Conservation (phyloP, 1,139 yeast genomes). For the Entelexis paramagnoliae region DNA sequence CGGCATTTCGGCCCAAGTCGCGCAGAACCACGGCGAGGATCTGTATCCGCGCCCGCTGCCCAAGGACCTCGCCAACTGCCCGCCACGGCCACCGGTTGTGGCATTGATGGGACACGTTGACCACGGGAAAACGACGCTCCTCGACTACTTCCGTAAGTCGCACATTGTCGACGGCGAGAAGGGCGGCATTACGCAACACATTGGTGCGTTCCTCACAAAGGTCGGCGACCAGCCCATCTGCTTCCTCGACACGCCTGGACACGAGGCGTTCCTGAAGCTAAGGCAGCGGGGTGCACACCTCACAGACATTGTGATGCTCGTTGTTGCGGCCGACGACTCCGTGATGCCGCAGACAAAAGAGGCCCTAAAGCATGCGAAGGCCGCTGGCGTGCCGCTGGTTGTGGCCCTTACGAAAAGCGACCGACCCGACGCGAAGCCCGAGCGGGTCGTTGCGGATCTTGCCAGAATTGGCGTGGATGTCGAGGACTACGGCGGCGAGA, state of each 20-base stretch:
- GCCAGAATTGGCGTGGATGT: conserved; percentile 70
- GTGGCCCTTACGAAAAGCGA: conserved; percentile 93
- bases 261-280: conserved; percentile 93
- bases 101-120: conserved; percentile 99
- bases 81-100: conserved; percentile 81
- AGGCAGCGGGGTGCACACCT: conserved; percentile 92
- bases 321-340: conserved; percentile 97
- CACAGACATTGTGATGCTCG: conserved; percentile 84
- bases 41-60: conserved; percentile 40
- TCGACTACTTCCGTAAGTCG: conserved; percentile 76
- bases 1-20: conserved; percentile 52
- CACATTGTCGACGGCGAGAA: conserved; percentile 74
- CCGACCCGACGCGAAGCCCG: conserved; percentile 60
- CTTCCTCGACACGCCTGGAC: conserved; percentile 95
- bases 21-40: conserved; percentile 55
- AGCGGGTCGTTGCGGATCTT: conserved; percentile 66
- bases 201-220: conserved; percentile 84
- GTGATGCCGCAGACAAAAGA: conserved; percentile 97
- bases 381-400: conserved; percentile 72
- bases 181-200: conserved; percentile 97
- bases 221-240: conserved; percentile 55
- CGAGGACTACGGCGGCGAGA: conserved; percentile 92
- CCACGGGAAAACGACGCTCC: conserved; percentile 92
- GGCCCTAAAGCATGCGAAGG: conserved; percentile 86
- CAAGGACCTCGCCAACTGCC: conserved; percentile 34